Evolutionary conservation across 2,329 filamentous ascomycete species (phyloP), one percentile per base, ranked within the genome.

Genomic region (Raffaelea arxii): DNA sequence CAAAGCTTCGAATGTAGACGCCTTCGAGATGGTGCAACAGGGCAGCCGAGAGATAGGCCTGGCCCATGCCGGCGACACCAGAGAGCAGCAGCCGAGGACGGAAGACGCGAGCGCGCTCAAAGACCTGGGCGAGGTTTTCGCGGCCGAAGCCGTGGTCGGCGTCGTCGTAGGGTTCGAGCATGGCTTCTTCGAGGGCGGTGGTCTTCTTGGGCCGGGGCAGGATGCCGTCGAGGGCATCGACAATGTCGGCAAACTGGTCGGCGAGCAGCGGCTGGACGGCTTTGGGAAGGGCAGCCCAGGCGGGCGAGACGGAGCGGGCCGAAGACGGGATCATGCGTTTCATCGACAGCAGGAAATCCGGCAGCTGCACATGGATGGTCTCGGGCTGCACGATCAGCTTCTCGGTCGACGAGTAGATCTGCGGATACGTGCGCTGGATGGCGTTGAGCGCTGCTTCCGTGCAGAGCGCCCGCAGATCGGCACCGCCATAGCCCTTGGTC

Each of bases 271-370:
- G 90, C 58, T 90, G 86, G 43, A 98, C 77, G 11, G 77, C 74
- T 55, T 82, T 82, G 2, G 88, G 86, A 18, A 98, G 68, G 1
- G 91, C 84, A 14, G 84, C 77, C 44, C 91, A 90, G 12, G 84
- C 86, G 12, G 90, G 91, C 4, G 88, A 84, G 1, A 88, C 82
- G 41, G 91, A 91, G 51, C 92, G 76, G 62, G 97, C 88, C 0
- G 92, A 97, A 1, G 92, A 97, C 6, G 92, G 92, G 11, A 96
- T 78, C 66, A 98, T 88, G 65, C 94, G 94, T 69, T 95, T 94
- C 60, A 96, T 82, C 0, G 91, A 94, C 14, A 96, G 77, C 85
- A 95, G 95, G 58, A 98, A 98, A 63, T 98, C 92, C 47, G 92
- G 92, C 4, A 92, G 88, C 38, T 86, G 82, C 32, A 98, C 81